phyloP scores from a whole-genome alignment of 805 yeast species.

The Priceomyces carsonii region DNA sequence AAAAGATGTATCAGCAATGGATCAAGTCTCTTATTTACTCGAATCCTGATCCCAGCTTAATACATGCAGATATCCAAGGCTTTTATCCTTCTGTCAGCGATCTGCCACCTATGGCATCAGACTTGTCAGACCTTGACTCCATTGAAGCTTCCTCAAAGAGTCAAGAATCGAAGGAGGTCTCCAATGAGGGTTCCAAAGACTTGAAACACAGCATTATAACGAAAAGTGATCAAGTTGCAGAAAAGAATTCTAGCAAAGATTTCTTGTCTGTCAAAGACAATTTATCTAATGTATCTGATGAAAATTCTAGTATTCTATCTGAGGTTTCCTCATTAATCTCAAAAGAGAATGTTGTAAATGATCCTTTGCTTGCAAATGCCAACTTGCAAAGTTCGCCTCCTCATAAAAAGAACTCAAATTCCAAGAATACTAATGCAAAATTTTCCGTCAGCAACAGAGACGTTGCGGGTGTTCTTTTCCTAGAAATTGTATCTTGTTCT shows the following conservation, averaged over 20 bases:
- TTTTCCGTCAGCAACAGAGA: constrained; percentile 42
- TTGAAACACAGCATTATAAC: background rate
- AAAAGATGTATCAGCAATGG: constrained; percentile 25
- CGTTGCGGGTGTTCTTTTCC: constrained; percentile 68
- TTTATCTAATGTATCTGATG: constrained; percentile 2
- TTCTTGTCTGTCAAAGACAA: too few relatives aligned
- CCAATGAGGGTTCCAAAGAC: background rate
- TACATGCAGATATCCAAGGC: constrained; percentile 39
- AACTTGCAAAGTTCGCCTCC: background rate
- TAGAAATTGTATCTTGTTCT: constrained; percentile 72
- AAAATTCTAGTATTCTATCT: constrained; percentile 20
- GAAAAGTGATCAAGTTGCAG: background rate
- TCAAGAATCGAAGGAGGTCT: background rate
- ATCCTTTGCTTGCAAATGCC: too few relatives aligned
- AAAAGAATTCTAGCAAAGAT: too few relatives aligned
- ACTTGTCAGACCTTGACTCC: constrained; percentile 35
- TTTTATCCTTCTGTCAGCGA: constrained; percentile 31
- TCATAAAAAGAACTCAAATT: constrained; percentile 8
- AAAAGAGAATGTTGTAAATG: background rate
- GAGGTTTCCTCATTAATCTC: constrained; percentile 17
- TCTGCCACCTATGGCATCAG: constrained; percentile 12
- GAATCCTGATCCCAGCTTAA: constrained; percentile 13
- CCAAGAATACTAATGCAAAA: constrained; percentile 10
- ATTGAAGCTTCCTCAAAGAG: constrained; percentile 1
- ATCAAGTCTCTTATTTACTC: constrained; percentile 25